Evolutionary conservation across 176 grass and related monocot species (phyloP).

Genomic region (Elaeis guineensis): DNA sequence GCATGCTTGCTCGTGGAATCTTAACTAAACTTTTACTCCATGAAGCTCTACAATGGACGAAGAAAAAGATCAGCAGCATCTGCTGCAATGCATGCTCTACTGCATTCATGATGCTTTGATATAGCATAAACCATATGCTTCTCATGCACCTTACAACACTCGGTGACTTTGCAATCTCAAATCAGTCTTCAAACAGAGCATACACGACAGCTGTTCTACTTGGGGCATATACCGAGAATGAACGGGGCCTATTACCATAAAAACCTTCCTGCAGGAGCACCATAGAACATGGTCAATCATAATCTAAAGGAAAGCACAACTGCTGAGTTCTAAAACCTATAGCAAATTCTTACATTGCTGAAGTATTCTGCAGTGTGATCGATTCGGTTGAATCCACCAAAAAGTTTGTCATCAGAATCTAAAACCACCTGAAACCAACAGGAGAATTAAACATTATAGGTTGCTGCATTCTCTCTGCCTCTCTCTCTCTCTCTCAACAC

Average conservation of each 20-base stretch:
- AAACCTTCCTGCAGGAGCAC: conserved; percentile 41
- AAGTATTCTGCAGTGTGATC: conserved; percentile 75
- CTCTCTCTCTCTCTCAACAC: no score
- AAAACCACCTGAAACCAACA: conserved; percentile 53
- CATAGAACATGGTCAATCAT: background rate
- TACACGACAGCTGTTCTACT: conserved; percentile 85
- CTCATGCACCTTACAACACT: no score
- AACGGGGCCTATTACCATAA: conserved; percentile 74
- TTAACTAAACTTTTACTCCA: no score
- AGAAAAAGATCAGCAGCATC: no score
- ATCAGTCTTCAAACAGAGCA: conserved; percentile 47
- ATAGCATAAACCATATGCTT: no score
- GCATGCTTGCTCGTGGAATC: no score
- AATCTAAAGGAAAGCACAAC: background rate
- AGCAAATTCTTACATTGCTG: conserved; percentile 45
- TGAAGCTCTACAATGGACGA: no score
- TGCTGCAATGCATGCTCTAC: no score
- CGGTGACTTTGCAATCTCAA: no score
- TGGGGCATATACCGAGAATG: conserved; percentile 71
- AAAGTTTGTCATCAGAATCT: conserved; percentile 83
- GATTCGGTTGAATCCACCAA: conserved; percentile 81
- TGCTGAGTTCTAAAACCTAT: background rate
- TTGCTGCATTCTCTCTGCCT: background rate
- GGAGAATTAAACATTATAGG: background rate
- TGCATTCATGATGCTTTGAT: no score